These are phyloP conservation scores for Limtongia smithiae DNA, from an alignment of 805 yeast species.

Conservation along the genomic window DNA sequence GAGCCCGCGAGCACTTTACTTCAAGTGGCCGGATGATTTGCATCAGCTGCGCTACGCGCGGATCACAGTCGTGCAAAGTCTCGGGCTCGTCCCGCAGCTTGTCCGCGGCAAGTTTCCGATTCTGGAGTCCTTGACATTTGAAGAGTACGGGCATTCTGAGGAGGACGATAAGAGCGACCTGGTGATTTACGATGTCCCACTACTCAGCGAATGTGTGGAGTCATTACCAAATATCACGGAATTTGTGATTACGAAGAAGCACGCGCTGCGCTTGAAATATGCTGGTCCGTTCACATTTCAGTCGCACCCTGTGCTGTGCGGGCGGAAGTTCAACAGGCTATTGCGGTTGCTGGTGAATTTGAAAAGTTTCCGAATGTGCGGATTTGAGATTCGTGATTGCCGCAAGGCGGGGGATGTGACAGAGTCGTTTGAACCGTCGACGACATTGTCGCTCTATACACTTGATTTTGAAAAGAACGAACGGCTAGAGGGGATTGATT, in stretches of 20 bases:
- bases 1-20: slow-evolving; percentile 4
- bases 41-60: slow-evolving; percentile 1
- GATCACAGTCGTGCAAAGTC: slow-evolving; percentile 4
- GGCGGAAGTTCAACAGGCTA: slow-evolving; percentile 6
- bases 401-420: not conserved
- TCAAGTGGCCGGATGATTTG: slow-evolving; percentile 8
- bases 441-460: not conserved
- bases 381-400: not conserved
- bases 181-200: slow-evolving; percentile 8
- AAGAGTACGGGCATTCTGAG: slow-evolving; percentile 1
- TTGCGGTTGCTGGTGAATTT: slow-evolving; percentile 7
- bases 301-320: slow-evolving; percentile 5
- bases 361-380: not conserved
- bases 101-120: slow-evolving; percentile 10
- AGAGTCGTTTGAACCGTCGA: slow-evolving; percentile 2
- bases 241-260: not conserved
- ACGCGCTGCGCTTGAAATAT: not conserved
- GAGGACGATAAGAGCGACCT: slow-evolving; percentile 2
- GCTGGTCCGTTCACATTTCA: not conserved
- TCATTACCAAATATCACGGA: slow-evolving; percentile 2
- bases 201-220: not conserved
- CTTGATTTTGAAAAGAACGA: not conserved
- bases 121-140: slow-evolving; percentile 1
- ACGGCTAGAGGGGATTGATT: not conserved
- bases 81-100: slow-evolving; percentile 7